Base-by-base conservation (phyloP, 139 green algal species). In the Pleodorina starrii region DNA sequence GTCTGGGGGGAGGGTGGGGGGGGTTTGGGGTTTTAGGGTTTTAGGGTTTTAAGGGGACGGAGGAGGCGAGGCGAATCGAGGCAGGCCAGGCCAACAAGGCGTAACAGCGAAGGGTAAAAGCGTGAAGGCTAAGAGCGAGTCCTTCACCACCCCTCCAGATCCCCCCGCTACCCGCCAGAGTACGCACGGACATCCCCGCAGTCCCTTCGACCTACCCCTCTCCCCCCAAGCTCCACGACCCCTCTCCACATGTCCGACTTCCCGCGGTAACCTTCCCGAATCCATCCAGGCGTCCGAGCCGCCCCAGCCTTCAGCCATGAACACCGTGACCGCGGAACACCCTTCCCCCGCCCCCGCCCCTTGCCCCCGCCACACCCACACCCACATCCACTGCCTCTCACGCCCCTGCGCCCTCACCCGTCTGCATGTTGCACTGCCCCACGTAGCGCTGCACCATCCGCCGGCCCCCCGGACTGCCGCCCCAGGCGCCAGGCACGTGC, bases 371-470 rank as follows among this genome's bases (percentile, higher is more conserved):
- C 36, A 50, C 38, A 29, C 5, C n/a, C 21, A 21, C 17, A 14
- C 51, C 51, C 14, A 14, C 17, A 14, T 17, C 51, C 51, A 60
- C 17, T 60, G 14, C 51, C 51, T 27, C 51, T 60, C 51, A 14
- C 51, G 51, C 51, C 51, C 51, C 51, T 17, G 17, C 14, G 17
- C 51, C 17, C 12, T n/a, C n/a, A 87, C 80, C 80, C 0, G 96
- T 98, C 75, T 97, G 91, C 43, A 97, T 72, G 82, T 98, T 98
- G 87, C 87, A 94, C 78, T 96, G 94, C 29, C 95, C 95, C 29
- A 97, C 84, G 85, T 91, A 97, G n/a, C 94, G 74, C 85, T 93
- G 90, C 48, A 94, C 40, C 77, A 93, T 75, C 21, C 92, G 68
- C n/a, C 87, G 88, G 7, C 91, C 93, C 9, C 92, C 93, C 38